These are phyloP conservation scores for Botrytis tulipae DNA, from an alignment of 2,329 filamentous ascomycete species.

Conservation along the genomic window DNA sequence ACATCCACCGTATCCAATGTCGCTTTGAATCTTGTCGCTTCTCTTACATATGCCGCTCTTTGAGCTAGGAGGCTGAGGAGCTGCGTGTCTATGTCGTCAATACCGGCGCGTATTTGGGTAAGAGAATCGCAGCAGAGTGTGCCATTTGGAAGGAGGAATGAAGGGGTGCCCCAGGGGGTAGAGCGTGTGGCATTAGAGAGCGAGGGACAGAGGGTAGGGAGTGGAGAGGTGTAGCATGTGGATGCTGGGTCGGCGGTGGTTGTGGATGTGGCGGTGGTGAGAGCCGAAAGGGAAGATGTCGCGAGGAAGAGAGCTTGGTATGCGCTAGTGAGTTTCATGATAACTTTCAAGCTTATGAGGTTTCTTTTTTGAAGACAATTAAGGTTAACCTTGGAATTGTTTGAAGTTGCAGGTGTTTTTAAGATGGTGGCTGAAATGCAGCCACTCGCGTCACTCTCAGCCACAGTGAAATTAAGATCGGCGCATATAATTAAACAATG, in stretches of 20 bases:
- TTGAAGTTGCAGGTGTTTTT: neutral
- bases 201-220: neutral
- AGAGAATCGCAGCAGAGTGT: conserved; percentile 26
- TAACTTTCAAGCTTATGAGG: neutral
- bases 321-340: neutral
- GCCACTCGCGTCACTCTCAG: neutral
- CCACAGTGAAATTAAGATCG: neutral
- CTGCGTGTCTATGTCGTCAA: conserved; percentile 23
- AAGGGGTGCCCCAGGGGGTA: conserved; percentile 24
- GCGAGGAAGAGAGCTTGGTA: neutral
- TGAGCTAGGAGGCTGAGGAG: conserved; percentile 23
- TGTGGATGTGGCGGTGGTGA: neutral
- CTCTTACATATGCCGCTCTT: conserved; percentile 25
- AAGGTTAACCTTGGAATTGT: neutral
- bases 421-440: neutral
- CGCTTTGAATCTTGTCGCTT: conserved; percentile 28
- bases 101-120: conserved; percentile 23
- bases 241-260: neutral
- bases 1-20: conserved; percentile 24
- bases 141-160: conserved; percentile 22
- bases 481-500: neutral
- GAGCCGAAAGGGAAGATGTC: neutral
- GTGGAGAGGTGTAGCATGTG: conserved; percentile 22
- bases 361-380: neutral
- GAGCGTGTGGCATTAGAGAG: conserved; percentile 9